Conservation (phyloP, 2,329 filamentous ascomycete genomes). For the Bipolaris sorokiniana region DNA sequence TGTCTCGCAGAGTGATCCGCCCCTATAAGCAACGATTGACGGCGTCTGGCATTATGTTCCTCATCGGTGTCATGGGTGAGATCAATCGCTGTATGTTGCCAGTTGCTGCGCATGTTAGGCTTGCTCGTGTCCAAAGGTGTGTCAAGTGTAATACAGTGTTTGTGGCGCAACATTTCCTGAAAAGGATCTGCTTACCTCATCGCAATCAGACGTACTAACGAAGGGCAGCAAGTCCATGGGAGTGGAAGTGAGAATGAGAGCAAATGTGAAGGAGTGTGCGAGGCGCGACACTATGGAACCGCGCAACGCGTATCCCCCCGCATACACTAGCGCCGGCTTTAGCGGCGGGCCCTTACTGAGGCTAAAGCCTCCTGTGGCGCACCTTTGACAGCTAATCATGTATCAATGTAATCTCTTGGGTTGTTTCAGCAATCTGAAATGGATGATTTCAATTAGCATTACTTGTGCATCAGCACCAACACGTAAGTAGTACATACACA, state of each 20-base stretch:
- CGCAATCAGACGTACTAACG: slow-evolving; percentile 18
- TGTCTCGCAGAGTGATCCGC: not conserved
- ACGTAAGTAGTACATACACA: not conserved
- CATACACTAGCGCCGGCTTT: slow-evolving; percentile 4
- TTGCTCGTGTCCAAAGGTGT: not conserved
- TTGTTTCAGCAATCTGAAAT: no score
- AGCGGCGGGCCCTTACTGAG: slow-evolving; percentile 8
- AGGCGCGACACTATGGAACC: slow-evolving; percentile 19
- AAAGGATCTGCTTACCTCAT: slow-evolving; percentile 20
- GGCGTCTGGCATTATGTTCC: slow-evolving; percentile 20
- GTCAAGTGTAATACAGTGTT: not conserved
- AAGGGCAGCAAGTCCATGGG: slow-evolving; percentile 29
- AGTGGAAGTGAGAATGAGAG: slow-evolving; percentile 11
- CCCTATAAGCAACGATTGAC: not conserved
- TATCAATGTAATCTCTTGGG: no score
- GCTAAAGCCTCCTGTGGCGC: slow-evolving; percentile 15
- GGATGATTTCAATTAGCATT: not conserved
- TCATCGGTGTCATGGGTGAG: slow-evolving; percentile 28
- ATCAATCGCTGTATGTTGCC: slow-evolving; percentile 26
- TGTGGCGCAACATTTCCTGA: no score
- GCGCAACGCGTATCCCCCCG: slow-evolving; percentile 10
- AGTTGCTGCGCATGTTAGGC: slow-evolving; percentile 29
- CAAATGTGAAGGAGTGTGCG: slow-evolving; percentile 26
- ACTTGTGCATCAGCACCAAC: not conserved
- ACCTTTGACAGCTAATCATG: not conserved